Evolutionary conservation across 345 rosid genomes (phyloP), one percentile per base, ranked within the genome.

Genomic region (Alliaria petiolata): DNA sequence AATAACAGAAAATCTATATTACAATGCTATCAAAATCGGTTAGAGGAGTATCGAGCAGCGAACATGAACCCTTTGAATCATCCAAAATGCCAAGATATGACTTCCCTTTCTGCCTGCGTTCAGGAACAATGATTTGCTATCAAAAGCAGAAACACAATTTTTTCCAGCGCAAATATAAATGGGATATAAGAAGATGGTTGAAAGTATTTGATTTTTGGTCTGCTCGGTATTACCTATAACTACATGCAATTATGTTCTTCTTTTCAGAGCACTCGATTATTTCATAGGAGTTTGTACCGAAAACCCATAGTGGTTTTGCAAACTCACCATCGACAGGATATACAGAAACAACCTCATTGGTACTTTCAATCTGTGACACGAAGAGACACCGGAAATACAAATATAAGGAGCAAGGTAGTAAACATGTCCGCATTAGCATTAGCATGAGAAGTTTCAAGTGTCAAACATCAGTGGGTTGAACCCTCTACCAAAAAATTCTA

Each of bases 71-170:
- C 81, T 82, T 81, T 17, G 67, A 78, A 68, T 79, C 89, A 56
- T 95, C 89, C 78, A 95, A 65, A 59, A 91, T 70, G 58, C 91
- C 95, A 74, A 91, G 88, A 81, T 82, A 84, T 38, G 99, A 89
- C 82, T 77, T 93, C 66, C 99, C 97, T 69, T 87, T 84, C 74
- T 86, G 88, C 89, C 99, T 93, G 91, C 74, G 83, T 69, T 49
- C 64, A 78, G 58, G 58, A 46, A 62, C 14, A 49, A 35, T 65
- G 34, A 47, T 40, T 14, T 54, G 54, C 31, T 4, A 78, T 22
- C 55, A 14, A 67, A n/a, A 53, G 15, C 31, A 25, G 30, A 63
- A 52, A 74, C 52, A 16, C 44, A 52, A 9, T 67, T 34, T 26
- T 43, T 34, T 26, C 20, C 47, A 52, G 17, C 26, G 9, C 4